phyloP scores from a whole-genome alignment of 2,329 filamentous ascomycete species.

The Colletotrichum tamarilloi region DNA sequence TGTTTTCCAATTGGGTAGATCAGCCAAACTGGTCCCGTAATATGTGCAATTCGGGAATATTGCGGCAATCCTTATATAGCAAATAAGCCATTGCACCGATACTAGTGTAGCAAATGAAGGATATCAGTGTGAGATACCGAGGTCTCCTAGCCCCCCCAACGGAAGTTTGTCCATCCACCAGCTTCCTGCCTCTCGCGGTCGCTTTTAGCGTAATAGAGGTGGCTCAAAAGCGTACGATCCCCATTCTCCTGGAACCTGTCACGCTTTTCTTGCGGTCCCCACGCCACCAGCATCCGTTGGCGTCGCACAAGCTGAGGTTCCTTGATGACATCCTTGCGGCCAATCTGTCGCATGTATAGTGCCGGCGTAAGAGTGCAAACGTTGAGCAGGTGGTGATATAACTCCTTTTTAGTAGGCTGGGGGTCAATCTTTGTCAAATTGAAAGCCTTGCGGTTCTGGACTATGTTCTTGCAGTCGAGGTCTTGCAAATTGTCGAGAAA shows the following conservation, averaged over 20 bases:
- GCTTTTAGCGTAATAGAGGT: slow-evolving; percentile 42
- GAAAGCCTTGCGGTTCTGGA: slow-evolving; percentile 51
- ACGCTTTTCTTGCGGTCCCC: slow-evolving; percentile 47
- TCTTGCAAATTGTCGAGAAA: slow-evolving; percentile 45
- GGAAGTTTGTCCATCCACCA: slow-evolving; percentile 27
- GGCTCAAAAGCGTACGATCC: slow-evolving; percentile 44
- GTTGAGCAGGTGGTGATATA: slow-evolving; percentile 45
- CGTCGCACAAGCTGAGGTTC: slow-evolving; percentile 48
- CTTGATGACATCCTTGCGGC: slow-evolving; percentile 46
- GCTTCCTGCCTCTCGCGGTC: slow-evolving; percentile 29
- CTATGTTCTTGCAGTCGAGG: slow-evolving; percentile 49
- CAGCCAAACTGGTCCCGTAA: background rate
- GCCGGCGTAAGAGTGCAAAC: slow-evolving; percentile 50
- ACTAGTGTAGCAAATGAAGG: no score
- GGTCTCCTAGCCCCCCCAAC: slow-evolving; percentile 21
- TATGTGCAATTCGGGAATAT: background rate
- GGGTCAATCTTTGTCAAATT: slow-evolving; percentile 46
- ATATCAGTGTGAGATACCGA: background rate
- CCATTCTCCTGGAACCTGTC: slow-evolving; percentile 41
- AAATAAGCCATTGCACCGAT: background rate
- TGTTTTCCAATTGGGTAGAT: background rate
- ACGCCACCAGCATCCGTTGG: slow-evolving; percentile 53
- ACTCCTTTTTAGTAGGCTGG: slow-evolving; percentile 43
- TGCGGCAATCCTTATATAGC: background rate
- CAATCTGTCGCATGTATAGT: slow-evolving; percentile 50